Percentiles rank a stretch among this genome's conserved stretches.
Evolutionary conservation across 1,284 basidiomycete species (phyloP).

Genomic region (Ceratorhiza oryzae-sativae): DNA sequence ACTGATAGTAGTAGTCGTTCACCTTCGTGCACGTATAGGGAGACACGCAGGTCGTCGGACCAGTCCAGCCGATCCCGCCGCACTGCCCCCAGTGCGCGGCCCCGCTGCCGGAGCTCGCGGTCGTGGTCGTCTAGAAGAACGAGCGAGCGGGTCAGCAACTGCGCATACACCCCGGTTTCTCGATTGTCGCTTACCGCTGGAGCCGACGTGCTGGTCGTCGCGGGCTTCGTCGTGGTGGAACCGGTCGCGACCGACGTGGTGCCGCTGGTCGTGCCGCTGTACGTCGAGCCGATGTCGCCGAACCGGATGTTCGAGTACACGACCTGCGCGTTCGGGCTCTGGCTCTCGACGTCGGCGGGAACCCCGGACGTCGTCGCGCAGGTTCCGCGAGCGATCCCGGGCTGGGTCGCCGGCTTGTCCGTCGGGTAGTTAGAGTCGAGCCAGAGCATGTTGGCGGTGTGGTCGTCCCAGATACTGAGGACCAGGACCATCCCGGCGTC

Average conservation of each 20-base stretch:
- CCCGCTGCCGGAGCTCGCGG: neutral
- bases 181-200: slow-evolving; percentile 1
- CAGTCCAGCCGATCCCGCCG: slow-evolving; percentile 40
- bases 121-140: neutral
- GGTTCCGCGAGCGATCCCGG: slow-evolving; percentile 39
- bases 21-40: slow-evolving; percentile 34
- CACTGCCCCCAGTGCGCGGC: slow-evolving; percentile 29
- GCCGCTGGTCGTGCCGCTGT: slow-evolving; percentile 21
- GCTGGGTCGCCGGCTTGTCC: slow-evolving; percentile 44
- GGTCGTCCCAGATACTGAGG: slow-evolving; percentile 65
- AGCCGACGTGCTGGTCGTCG: slow-evolving; percentile 2
- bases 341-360: slow-evolving; percentile 44
- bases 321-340: slow-evolving; percentile 42
- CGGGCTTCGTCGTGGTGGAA: slow-evolving; percentile 11
- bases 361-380: slow-evolving; percentile 42
- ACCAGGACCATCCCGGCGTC: slow-evolving; percentile 62
- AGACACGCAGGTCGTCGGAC: slow-evolving; percentile 41
- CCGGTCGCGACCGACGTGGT: slow-evolving; percentile 6
- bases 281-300: slow-evolving; percentile 43
- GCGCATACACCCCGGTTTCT: neutral
- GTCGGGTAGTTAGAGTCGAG: slow-evolving; percentile 63
- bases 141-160: neutral
- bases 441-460: slow-evolving; percentile 66
- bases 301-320: slow-evolving; percentile 49
- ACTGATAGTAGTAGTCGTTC: slow-evolving; percentile 41